phyloP scores from a whole-genome alignment of 2,329 filamentous ascomycete genomes.

The Xylariaceae sp. region DNA sequence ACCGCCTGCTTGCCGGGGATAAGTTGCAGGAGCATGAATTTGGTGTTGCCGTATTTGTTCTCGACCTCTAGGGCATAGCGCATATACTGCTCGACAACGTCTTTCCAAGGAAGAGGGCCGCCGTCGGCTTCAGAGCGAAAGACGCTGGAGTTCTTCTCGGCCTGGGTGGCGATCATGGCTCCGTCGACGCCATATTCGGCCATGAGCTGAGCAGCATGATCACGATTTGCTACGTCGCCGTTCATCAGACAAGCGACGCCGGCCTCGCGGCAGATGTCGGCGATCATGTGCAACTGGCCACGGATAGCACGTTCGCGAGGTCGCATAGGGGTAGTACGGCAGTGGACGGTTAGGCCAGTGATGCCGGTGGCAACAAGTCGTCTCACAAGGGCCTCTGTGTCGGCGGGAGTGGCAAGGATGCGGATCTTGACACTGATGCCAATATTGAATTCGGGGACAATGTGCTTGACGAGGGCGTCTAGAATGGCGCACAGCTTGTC shows the following conservation, averaged over 20 bases:
- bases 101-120: slow-evolving; percentile 69
- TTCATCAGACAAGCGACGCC: slow-evolving; percentile 96
- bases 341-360: slow-evolving; percentile 88
- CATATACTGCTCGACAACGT: slow-evolving; percentile 76
- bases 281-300: slow-evolving; percentile 81
- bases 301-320: slow-evolving; percentile 85
- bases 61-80: slow-evolving; percentile 70
- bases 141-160: slow-evolving; percentile 86
- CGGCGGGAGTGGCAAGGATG: slow-evolving; percentile 71
- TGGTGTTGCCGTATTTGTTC: slow-evolving; percentile 90
- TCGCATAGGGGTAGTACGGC: slow-evolving; percentile 93
- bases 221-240: slow-evolving; percentile 77
- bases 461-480: slow-evolving; percentile 74
- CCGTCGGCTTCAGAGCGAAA: slow-evolving; percentile 68
- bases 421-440: slow-evolving; percentile 97
- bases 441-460: slow-evolving; percentile 76
- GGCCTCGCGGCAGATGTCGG: slow-evolving; percentile 72
- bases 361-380: slow-evolving; percentile 84
- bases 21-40: slow-evolving; percentile 82
- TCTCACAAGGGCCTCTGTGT: slow-evolving; percentile 75
- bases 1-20: slow-evolving; percentile 73
- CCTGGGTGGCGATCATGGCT: slow-evolving; percentile 94
- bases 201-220: slow-evolving; percentile 69
- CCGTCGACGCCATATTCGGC: slow-evolving; percentile 83
- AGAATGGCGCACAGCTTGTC: slow-evolving; percentile 83